phyloP scores from a whole-genome alignment of 805 yeast genomes.

The Yueomyces sp. region DNA sequence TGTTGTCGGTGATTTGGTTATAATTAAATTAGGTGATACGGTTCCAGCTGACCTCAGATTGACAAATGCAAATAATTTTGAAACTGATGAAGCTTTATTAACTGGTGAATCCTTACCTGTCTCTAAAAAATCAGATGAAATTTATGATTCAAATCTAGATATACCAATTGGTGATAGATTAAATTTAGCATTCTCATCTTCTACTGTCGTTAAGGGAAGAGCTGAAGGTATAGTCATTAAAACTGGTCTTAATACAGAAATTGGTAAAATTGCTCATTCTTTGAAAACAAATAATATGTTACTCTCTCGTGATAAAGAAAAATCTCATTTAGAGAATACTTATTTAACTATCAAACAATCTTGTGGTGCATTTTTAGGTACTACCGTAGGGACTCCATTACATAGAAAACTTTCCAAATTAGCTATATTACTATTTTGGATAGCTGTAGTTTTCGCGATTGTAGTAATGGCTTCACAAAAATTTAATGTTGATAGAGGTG shows the following conservation, averaged over 20 bases:
- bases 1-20: conserved; percentile 93
- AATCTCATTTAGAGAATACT: conserved; percentile 27
- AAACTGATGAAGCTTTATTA: conserved; percentile 82
- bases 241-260: conserved; percentile 83
- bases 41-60: conserved; percentile 91
- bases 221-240: conserved; percentile 87
- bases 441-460: conserved; percentile 79
- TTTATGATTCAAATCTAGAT: conserved; percentile 20
- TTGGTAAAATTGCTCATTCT: conserved; percentile 90
- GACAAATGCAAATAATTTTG: conserved; percentile 58
- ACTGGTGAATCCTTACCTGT: conserved; percentile 94
- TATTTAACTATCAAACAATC: conserved; percentile 35
- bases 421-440: conserved; percentile 54
- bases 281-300: conserved; percentile 25
- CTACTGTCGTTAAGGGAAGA: conserved; percentile 88
- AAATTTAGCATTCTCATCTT: conserved; percentile 87
- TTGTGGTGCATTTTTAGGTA: conserved; percentile 59
- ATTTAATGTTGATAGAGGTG: conserved; percentile 61
- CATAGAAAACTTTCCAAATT: conserved; percentile 64
- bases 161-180: conserved; percentile 55
- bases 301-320: conserved; percentile 27
- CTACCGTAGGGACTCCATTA: conserved; percentile 69
- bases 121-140: conserved; percentile 39
- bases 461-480: conserved; percentile 78
- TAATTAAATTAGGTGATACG: conserved; percentile 84